Conservation (phyloP, 257 asterid species). For the Scutellaria baicalensis region DNA sequence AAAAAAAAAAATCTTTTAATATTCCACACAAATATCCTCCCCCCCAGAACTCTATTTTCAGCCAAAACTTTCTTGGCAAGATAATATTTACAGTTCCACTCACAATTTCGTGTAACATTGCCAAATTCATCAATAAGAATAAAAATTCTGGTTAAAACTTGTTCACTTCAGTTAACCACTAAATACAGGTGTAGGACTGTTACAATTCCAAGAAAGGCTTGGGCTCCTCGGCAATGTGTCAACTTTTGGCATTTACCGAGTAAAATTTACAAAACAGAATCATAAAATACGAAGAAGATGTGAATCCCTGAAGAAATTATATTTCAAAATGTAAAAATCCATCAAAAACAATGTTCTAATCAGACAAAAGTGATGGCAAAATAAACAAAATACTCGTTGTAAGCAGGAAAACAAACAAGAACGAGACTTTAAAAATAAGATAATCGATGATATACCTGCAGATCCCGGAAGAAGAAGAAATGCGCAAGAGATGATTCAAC, state of each 20-base stretch:
- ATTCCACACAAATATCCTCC: not conserved
- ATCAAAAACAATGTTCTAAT: not conserved
- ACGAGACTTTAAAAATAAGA: not conserved
- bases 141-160: not conserved
- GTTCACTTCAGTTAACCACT: not conserved
- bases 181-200: not conserved
- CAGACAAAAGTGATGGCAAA: not conserved
- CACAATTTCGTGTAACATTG: too few species aligned
- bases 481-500: not conserved
- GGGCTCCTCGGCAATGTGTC: not conserved
- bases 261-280: conserved; percentile 4
- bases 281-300: not conserved
- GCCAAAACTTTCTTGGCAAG: not conserved
- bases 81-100: not conserved
- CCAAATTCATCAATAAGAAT: not conserved
- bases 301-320: not conserved
- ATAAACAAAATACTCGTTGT: not conserved
- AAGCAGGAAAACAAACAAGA: not conserved
- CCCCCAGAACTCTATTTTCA: not conserved
- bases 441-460: not conserved
- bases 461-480: not conserved
- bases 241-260: not conserved
- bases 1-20: not conserved
- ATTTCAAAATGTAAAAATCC: not conserved
- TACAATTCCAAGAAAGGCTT: not conserved